A percentile compares a stretch with the other conserved stretches of the same genome.
phyloP scores from a whole-genome alignment of 805 yeast genomes.

The Schwanniomyces yamadae region DNA sequence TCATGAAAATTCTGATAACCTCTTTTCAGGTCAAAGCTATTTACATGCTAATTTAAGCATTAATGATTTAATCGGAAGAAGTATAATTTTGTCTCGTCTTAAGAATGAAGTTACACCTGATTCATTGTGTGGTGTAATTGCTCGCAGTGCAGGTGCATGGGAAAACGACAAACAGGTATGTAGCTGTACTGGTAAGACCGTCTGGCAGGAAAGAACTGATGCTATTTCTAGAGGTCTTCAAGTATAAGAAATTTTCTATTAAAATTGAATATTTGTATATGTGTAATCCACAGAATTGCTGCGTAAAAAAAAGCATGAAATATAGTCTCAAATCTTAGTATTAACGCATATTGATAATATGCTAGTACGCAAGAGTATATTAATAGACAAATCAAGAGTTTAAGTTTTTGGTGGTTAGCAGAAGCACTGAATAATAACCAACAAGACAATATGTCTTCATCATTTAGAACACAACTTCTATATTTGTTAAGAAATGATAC shows the following conservation, averaged over 20 bases:
- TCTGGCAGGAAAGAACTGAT: constrained; percentile 91
- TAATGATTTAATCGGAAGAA: constrained; percentile 68
- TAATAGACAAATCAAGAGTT: too few species aligned
- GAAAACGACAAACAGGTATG: constrained; percentile 92
- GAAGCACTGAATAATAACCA: too few species aligned
- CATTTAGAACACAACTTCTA: constrained; percentile 10
- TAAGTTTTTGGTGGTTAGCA: too few species aligned
- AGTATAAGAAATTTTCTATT: too few species aligned
- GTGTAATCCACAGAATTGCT: too few species aligned
- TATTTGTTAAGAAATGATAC: constrained; percentile 21
- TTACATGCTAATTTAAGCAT: constrained; percentile 47
- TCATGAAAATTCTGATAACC: constrained; percentile 9
- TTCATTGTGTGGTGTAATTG: constrained; percentile 80
- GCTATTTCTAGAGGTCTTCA: constrained; percentile 69
- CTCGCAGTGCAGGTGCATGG: constrained; percentile 97
- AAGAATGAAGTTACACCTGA: constrained; percentile 40
- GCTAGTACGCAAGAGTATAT: too few species aligned
- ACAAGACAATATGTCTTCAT: constrained; percentile 1
- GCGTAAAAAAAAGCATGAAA: too few species aligned
- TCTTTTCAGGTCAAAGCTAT: constrained; percentile 37
- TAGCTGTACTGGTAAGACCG: constrained; percentile 90
- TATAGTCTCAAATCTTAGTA: too few species aligned
- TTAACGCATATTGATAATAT: too few species aligned
- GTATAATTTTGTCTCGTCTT: constrained; percentile 47
- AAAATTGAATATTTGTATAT: too few species aligned